Evolutionary conservation across 2,329 filamentous ascomycete genomes (phyloP), one percentile per base, ranked within the genome.

Genomic region (Sordariomycetes sp.): DNA sequence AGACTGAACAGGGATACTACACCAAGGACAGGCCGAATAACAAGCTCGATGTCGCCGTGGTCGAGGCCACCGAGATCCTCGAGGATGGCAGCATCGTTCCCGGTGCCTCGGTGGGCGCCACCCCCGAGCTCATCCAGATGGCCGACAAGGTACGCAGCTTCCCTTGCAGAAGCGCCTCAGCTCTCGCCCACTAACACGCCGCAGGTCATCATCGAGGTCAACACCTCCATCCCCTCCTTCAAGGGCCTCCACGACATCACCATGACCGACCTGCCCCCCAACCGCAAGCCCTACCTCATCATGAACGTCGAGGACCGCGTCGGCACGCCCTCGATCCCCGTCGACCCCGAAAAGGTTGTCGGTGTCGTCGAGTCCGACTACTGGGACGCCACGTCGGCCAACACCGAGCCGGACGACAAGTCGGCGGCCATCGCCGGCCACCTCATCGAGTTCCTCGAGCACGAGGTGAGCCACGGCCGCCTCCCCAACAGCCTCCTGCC

Each of bases 171-270:
- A 11, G 10, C 1, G 14, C 3, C 35, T 12, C 24, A 11, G 34
- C 54, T 43, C 8, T n/a, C 37, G 16, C 2, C n/a, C 22, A 18
- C 53, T 52, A 32, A 43, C 57, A 57, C 37, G 40, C 7, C 20
- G 52, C 43, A 79, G 81, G 83, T 96, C 73, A 90, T 96, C 67
- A 89, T 96, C 67, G 90, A 96, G 75, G 88, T 96, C 73, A 96
- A 96, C 77, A 96, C 91, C 0, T 78, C 90, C 1, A 82, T 89
- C 55, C 90, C 90, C 5, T 90, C 84, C 51, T 92, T 96, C 67
- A 87, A 94, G 70, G 91, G 90, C 57, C 81, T 96, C 20, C 90
- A 96, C 77, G 91, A 96, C 67, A 95, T 96, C 69, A 91, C 88
- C 61, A 87, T 92, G 80, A 90, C 87, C n/a, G 88, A 94, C 64